These are phyloP conservation scores for Aspergillus puulaauensis DNA, from an alignment of 2,329 filamentous ascomycete genomes.

Conservation along the genomic window DNA sequence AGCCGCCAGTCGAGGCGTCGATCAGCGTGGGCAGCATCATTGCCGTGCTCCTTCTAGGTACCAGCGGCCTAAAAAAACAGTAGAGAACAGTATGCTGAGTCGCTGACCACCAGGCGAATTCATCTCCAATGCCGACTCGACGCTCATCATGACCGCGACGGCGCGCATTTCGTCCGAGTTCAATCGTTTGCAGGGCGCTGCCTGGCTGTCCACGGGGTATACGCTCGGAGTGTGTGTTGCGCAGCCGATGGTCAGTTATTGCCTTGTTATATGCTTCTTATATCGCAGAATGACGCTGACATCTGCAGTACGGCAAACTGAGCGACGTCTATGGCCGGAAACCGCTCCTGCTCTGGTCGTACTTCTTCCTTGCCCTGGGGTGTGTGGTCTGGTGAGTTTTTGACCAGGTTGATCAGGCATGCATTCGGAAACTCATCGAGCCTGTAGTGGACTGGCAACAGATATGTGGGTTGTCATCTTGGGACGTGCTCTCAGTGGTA, in stretches of 20 bases:
- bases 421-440: neutral
- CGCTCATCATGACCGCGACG: conserved; percentile 66
- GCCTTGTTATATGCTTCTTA: too few relatives aligned
- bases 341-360: conserved; percentile 49
- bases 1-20: neutral
- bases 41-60: conserved; percentile 9
- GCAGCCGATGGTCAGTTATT: conserved; percentile 50
- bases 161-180: conserved; percentile 63
- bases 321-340: conserved; percentile 61
- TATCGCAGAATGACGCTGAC: conserved; percentile 8
- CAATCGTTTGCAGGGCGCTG: conserved; percentile 55
- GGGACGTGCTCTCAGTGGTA: conserved; percentile 42
- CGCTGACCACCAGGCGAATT: conserved; percentile 55
- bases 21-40: conserved; percentile 10
- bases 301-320: conserved; percentile 50
- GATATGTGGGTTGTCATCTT: conserved; percentile 42
- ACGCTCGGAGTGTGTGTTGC: conserved; percentile 52
- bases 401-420: too few relatives aligned
- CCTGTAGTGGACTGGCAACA: conserved; percentile 35
- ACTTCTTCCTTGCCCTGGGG: conserved; percentile 53
- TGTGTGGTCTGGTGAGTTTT: conserved; percentile 34
- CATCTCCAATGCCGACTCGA: conserved; percentile 63
- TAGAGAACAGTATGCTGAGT: neutral
- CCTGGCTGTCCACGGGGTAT: conserved; percentile 58
- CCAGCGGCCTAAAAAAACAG: too few relatives aligned